These are phyloP conservation scores for Curvularia eragrostidis DNA, from an alignment of 2,329 filamentous ascomycete genomes.

Conservation along the genomic window DNA sequence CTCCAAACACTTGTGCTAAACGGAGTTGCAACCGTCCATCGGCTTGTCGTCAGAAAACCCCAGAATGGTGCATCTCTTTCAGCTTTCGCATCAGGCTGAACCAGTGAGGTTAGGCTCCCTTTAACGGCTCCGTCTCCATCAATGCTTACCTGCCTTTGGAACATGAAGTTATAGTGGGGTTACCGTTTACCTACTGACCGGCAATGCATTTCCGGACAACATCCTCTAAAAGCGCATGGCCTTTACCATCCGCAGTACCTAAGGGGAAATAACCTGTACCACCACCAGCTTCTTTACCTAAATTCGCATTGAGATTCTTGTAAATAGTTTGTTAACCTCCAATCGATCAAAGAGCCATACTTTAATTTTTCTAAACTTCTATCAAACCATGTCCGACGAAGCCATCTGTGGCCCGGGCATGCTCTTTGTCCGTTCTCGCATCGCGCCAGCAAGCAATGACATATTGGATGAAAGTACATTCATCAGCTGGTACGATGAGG, in stretches of 20 bases:
- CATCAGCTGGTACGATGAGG: conserved; percentile 51
- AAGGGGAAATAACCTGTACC: too few species aligned
- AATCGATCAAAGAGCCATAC: not conserved
- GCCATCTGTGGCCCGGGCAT: conserved; percentile 21
- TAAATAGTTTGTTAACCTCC: not conserved
- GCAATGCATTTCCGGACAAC: conserved; percentile 7
- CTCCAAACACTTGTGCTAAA: not conserved
- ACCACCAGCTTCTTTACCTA: not conserved
- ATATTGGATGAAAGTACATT: conserved; percentile 42
- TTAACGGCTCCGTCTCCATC: not conserved
- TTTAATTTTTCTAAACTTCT: not conserved
- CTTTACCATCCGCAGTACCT: not conserved
- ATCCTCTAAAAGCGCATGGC: too few species aligned
- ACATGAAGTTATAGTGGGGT: not conserved
- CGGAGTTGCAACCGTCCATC: not conserved
- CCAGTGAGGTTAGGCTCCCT: not conserved
- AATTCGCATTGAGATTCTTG: not conserved
- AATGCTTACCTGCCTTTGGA: not conserved
- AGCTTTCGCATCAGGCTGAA: not conserved
- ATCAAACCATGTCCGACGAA: conserved; percentile 1
- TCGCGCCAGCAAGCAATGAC: conserved; percentile 35
- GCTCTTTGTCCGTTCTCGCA: conserved; percentile 26
- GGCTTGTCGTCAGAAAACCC: not conserved
- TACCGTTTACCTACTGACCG: not conserved
- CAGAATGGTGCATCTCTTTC: not conserved